These are phyloP conservation scores for Gossypium raimondii DNA, from an alignment of 345 rosid species.

Conservation along the genomic window DNA sequence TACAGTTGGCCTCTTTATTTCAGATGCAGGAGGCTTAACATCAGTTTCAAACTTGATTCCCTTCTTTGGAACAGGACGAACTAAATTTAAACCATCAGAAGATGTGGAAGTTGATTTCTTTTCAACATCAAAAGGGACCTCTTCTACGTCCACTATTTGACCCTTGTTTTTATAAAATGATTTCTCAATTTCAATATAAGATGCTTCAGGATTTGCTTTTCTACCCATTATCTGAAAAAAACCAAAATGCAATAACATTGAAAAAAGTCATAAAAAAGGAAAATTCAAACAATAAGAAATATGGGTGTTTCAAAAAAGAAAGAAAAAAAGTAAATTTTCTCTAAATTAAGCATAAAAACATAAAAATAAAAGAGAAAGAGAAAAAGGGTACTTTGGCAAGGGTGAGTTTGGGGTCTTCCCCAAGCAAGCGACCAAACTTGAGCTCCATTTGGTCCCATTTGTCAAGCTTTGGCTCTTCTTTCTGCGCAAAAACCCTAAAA, in stretches of 20 bases:
- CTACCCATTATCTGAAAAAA: constrained; percentile 63
- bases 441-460: constrained; percentile 92
- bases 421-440: constrained; percentile 73
- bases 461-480: constrained; percentile 57
- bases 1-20: constrained; percentile 41
- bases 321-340: not conserved
- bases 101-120: constrained; percentile 31
- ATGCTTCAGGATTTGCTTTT: constrained; percentile 72
- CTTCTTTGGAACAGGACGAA: constrained; percentile 62
- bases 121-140: constrained; percentile 65
- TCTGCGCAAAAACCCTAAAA: constrained; percentile 42
- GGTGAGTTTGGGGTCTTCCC: constrained; percentile 92
- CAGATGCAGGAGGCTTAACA: constrained; percentile 29
- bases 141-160: constrained; percentile 43
- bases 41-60: constrained; percentile 55
- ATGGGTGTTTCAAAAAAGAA: not conserved
- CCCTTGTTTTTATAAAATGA: constrained; percentile 78
- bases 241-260: constrained; percentile 9
- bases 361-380: not conserved
- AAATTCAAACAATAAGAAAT: not conserved
- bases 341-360: not conserved
- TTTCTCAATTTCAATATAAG: constrained; percentile 71
- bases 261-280: not conserved
- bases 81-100: constrained; percentile 58
- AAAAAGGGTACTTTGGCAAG: constrained; percentile 66